Evolutionary conservation across 352 stramenopile species (phyloP), one percentile per base, ranked within the genome.

Genomic region (Globisporangium sylvaticum): DNA sequence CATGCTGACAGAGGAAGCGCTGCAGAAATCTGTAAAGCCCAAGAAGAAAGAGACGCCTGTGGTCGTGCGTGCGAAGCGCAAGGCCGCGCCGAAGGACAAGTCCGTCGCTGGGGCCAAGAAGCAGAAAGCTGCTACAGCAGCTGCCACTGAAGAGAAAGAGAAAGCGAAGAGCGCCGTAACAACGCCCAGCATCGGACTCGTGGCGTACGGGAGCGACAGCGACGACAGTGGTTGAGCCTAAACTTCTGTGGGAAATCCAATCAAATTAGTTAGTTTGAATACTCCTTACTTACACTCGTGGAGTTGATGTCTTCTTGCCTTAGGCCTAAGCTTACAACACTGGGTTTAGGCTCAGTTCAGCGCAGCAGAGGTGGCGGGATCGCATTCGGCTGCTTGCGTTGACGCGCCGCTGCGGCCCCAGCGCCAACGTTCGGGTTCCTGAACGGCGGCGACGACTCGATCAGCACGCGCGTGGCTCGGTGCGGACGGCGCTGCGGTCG

Each of bases 391-490:
- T 62, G 34, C n/a, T 72, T 72, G 54, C 75, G 68, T n/a, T 65
- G 58, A 4, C 74, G 62, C 24, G 56, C 69, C 1, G 65, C 67
- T 12, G 56, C 48, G n/a, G 27, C 22, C 6, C 25, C 55, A 64
- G 72, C 5, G 70, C 27, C 57, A 62, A 77, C 15, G 74, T 78
- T 42, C 20, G 71, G 77, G 50, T 78, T 84, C 9, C 81, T 80
- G 5, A 96, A 75, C 53, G 88, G 88, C 22, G 88, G 88, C 8
- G 88, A 96, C 10, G 88, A 87, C 65, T 84, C 84, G 2, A 96
- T 78, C 24, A 92, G 68, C 9, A 96, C 77, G 1, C 83, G 75
- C 9, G 72, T 74, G 9, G 75, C 71, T 46, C 75, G 73, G 31
- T 66, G 73, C 58, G 74, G 67, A 5, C 75, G 70, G n/a, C 84